phyloP scores from a whole-genome alignment of 2,329 filamentous ascomycete genomes.

The Penicillium fuscoglaucum region DNA sequence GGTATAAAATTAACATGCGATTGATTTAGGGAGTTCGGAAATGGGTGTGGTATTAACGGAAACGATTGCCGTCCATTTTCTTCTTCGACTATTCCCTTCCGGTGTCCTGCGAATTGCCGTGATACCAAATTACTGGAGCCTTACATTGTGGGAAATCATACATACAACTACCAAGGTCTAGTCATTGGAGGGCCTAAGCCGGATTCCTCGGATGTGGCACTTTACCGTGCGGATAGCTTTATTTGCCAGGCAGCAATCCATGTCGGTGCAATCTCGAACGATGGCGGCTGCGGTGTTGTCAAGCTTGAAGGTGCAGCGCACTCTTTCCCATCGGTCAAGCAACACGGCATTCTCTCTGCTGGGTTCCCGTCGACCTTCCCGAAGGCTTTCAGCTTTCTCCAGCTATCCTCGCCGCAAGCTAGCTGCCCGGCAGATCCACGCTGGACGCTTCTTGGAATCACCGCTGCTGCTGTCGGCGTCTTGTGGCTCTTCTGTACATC shows the following conservation, averaged over 20 bases:
- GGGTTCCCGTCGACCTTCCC: constrained; percentile 88
- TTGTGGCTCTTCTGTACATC: constrained; percentile 81
- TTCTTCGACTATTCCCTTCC: constrained; percentile 53
- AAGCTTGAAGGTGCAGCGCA: constrained; percentile 68
- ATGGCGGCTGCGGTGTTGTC: constrained; percentile 80
- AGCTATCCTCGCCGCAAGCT: constrained; percentile 52
- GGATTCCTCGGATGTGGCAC: constrained; percentile 46
- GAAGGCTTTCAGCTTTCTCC: constrained; percentile 76
- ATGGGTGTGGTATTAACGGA: constrained; percentile 55
- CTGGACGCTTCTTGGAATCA: constrained; percentile 81
- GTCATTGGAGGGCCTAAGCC: constrained; percentile 53
- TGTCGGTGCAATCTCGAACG: constrained; percentile 71
- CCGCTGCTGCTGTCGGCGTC: constrained; percentile 72
- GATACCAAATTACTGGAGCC: constrained; percentile 51
- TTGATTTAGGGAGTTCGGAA: constrained; percentile 40
- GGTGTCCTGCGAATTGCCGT: constrained; percentile 57
- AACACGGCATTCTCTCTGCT: constrained; percentile 74
- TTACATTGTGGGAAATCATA: constrained; percentile 52
- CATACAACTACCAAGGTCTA: constrained; percentile 53
- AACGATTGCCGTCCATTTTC: constrained; percentile 58
- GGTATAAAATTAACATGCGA: constrained; percentile 5
- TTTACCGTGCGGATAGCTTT: constrained; percentile 87
- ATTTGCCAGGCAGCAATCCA: constrained; percentile 85
- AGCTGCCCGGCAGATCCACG: constrained; percentile 74
- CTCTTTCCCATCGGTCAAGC: constrained; percentile 62